Evolutionary conservation across 2,329 filamentous ascomycete genomes (phyloP).

Genomic region (Pseudocercospora cruenta): DNA sequence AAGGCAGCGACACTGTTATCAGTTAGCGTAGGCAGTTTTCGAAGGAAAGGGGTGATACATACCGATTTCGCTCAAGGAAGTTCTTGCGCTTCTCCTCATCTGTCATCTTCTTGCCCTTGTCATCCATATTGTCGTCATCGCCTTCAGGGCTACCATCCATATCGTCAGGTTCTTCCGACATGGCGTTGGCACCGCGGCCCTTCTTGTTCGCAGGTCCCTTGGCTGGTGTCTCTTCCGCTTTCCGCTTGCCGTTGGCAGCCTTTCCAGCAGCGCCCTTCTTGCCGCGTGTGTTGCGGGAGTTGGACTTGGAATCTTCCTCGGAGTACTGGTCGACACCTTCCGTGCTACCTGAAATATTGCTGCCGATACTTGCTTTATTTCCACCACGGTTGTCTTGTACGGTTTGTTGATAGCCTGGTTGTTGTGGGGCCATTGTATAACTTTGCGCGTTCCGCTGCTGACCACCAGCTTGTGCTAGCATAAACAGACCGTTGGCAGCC

Average conservation of each 20-base stretch:
- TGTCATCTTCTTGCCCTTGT: conserved; percentile 83
- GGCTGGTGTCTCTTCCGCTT: conserved; percentile 70
- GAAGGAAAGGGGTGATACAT: conserved; percentile 43
- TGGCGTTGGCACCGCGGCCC: conserved; percentile 60
- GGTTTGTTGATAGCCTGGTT: conserved; percentile 53
- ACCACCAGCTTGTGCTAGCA: conserved; percentile 75
- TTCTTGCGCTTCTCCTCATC: conserved; percentile 99
- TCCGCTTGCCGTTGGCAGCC: conserved; percentile 70
- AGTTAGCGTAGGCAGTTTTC: conserved; percentile 32
- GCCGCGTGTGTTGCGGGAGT: conserved; percentile 63
- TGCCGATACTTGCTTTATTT: conserved; percentile 57
- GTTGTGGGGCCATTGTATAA: conserved; percentile 49
- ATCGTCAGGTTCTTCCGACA: conserved; percentile 56
- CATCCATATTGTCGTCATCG: conserved; percentile 44
- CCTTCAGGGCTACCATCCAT: conserved; percentile 53
- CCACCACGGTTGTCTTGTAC: conserved; percentile 39
- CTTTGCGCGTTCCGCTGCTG: conserved; percentile 56
- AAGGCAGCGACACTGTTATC: conserved; percentile 75
- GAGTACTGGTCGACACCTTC: conserved; percentile 63
- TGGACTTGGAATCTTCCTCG: conserved; percentile 70
- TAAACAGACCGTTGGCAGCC: conserved; percentile 89
- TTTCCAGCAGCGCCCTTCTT: conserved; percentile 65
- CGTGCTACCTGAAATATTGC: conserved; percentile 59
- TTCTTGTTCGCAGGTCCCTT: conserved; percentile 75
- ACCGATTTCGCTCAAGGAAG: conserved; percentile 95